These are phyloP conservation scores for Penicillium sp. DNA, from an alignment of 2,329 filamentous ascomycete genomes.

Conservation along the genomic window DNA sequence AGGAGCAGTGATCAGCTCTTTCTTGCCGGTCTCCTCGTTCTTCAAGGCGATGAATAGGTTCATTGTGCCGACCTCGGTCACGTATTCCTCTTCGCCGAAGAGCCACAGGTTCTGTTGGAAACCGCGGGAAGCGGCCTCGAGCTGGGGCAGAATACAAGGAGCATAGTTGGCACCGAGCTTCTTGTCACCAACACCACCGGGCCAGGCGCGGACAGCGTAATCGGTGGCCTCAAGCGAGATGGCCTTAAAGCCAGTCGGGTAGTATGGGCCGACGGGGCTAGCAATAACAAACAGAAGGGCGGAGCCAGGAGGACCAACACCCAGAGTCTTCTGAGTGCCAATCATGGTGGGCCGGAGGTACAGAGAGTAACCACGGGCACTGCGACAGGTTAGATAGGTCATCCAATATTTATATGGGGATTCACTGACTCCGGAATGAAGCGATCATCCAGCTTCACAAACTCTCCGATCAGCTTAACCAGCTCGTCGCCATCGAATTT, in stretches of 20 bases:
- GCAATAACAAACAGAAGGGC: conserved; percentile 94
- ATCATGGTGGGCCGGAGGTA: conserved; percentile 97
- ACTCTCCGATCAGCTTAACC: conserved; percentile 77
- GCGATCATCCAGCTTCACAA: conserved; percentile 77
- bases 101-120: conserved; percentile 99
- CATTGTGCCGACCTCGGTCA: conserved; percentile 98
- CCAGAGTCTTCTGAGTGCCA: conserved; percentile 91
- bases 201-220: conserved; percentile 96
- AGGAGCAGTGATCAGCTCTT: conserved; percentile 91
- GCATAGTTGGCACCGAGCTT: conserved; percentile 99
- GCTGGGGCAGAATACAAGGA: conserved; percentile 96
- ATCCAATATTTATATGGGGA: not conserved
- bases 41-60: conserved; percentile 89
- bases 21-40: conserved; percentile 84
- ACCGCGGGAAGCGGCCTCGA: conserved; percentile 84
- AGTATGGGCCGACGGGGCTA: conserved; percentile 95
- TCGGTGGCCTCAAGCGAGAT: conserved; percentile 93
- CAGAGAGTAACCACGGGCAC: conserved; percentile 79
- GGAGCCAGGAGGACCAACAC: conserved; percentile 86
- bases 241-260: conserved; percentile 97
- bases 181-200: conserved; percentile 95
- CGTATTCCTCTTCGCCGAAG: conserved; percentile 91
- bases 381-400: conserved; percentile 25
- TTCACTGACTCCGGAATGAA: conserved; percentile 76
- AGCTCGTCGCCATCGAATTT: conserved; percentile 74